Evolutionary conservation across 208 protist genomes (phyloP).

Genomic region (Trichomonas tenax): DNA sequence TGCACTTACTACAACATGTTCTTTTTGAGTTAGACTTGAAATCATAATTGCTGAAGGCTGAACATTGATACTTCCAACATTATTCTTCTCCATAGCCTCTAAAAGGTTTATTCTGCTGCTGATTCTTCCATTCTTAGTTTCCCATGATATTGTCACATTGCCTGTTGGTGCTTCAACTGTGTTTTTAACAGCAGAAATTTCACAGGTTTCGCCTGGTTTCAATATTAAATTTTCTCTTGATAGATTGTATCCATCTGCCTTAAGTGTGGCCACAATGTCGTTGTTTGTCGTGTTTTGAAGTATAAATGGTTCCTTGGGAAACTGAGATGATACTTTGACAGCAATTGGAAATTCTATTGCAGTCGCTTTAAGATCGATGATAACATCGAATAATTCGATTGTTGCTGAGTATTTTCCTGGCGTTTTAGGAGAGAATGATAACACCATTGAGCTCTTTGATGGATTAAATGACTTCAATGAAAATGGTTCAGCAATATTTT

Average conservation of each 20-base stretch:
- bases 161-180: neutral
- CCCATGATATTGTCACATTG: neutral
- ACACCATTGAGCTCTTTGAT: neutral
- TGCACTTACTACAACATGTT: neutral
- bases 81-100: neutral
- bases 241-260: neutral
- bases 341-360: neutral
- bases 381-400: neutral
- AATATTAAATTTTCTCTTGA: neutral
- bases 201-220: neutral
- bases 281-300: neutral
- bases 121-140: neutral
- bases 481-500: neutral
- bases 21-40: neutral
- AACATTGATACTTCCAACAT: neutral
- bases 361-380: neutral
- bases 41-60: neutral
- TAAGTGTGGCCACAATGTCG: neutral
- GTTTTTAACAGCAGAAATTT: neutral
- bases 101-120: neutral
- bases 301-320: neutral
- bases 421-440: neutral
- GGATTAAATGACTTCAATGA: neutral
- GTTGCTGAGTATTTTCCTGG: neutral
- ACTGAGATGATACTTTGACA: neutral